Base-by-base conservation (phyloP, 2,329 filamentous ascomycete genomes). In the Xylariaceae sp. region DNA sequence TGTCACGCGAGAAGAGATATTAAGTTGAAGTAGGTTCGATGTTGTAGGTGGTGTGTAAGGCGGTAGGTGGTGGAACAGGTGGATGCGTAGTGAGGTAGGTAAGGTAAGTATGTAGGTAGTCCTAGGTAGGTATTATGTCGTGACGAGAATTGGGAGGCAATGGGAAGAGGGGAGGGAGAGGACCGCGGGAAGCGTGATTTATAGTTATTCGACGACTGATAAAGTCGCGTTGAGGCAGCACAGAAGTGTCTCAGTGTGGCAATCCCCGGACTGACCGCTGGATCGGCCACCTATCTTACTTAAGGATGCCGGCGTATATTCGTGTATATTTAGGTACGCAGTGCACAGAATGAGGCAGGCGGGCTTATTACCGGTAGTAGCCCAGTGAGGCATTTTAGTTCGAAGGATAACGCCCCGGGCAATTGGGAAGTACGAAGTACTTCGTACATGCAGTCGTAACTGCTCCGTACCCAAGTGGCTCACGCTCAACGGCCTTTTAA, bases 371-470 rank as follows among this genome's bases (percentile, higher is more conserved):
- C 26, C 29, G 34, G 26, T 32, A 5, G 10, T 39, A 42, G 26
- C 26, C 26, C 32, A 49, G 47, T 58, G 56, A 58, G 56, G 56
- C 53, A 58, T 58, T 58, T 57, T 58, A 34, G 53, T 56, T 53
- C 37, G 43, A 51, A 52, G 45, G 36, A 51, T 47, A 55, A 47
- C 32, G 32, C 9, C 13, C 6, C 32, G 32, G 32, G 7, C 32
- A 12, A 34, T 34, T 34, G 32, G 32, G 32, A 34, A 34, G 51
- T 41, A 41, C 48, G 29, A 30, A n/a, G 10, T 34, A 34, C 26
- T 42, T 19, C n/a, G n/a, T n/a, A n/a, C n/a, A n/a, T n/a, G n/a
- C n/a, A n/a, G n/a, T n/a, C n/a, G n/a, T n/a, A n/a, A n/a, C n/a
- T n/a, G n/a, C n/a, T n/a, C n/a, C n/a, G n/a, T n/a, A n/a, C n/a